Evolutionary conservation across 139 green algal species (phyloP).

Genomic region (Desmodesmus armatus): DNA sequence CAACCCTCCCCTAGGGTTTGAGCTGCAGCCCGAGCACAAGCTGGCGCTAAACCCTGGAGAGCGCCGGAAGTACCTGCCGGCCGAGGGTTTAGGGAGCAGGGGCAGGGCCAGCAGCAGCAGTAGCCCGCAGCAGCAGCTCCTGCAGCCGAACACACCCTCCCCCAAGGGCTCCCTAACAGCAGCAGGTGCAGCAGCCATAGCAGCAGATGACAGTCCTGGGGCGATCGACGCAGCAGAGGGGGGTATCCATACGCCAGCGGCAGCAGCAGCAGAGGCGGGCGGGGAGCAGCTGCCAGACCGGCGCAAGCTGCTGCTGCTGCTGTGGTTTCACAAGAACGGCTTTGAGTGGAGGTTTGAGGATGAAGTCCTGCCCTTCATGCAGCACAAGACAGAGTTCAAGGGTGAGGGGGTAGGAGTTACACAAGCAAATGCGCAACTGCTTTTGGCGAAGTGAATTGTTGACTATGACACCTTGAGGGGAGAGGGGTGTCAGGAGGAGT

Average conservation of each 20-base stretch:
- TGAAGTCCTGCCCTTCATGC: constrained; percentile 33
- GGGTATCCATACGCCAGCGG: not conserved
- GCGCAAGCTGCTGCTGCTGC: constrained; percentile 45
- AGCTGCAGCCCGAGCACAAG: constrained; percentile 54
- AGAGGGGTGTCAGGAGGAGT: too few relatives aligned
- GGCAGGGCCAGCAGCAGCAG: constrained; percentile 1
- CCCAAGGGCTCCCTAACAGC: too few relatives aligned
- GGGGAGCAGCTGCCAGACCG: not conserved
- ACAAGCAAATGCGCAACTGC: too few relatives aligned
- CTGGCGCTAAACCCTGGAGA: constrained; percentile 46
- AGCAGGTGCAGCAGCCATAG: not conserved
- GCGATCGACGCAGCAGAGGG: too few relatives aligned
- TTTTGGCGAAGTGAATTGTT: too few relatives aligned
- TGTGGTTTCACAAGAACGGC: constrained; percentile 28
- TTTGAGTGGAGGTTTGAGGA: constrained; percentile 37
- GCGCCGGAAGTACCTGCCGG: constrained; percentile 44
- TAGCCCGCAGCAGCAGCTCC: not conserved
- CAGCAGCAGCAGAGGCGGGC: not conserved
- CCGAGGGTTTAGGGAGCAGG: not conserved
- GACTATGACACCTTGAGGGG: too few relatives aligned
- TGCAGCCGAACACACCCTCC: not conserved
- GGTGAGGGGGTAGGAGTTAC: not conserved
- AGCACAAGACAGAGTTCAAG: not conserved
- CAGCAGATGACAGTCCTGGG: not conserved
- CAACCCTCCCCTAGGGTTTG: constrained; percentile 48